Percentiles rank a stretch among this genome's conserved stretches.
Evolutionary conservation across 2,329 filamentous ascomycete species (phyloP).

Genomic region (Pseudogymnoascus sp.): DNA sequence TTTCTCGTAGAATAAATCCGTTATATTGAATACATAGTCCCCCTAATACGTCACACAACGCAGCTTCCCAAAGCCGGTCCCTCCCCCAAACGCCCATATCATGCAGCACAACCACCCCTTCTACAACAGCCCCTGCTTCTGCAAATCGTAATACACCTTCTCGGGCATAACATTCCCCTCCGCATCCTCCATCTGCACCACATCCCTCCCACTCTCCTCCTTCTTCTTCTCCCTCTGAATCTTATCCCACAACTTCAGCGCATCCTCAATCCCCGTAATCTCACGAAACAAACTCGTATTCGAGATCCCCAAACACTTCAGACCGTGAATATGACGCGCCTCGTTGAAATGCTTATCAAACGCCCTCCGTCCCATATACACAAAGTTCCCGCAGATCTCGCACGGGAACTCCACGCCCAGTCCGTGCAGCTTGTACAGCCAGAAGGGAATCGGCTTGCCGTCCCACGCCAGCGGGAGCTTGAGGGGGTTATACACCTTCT

Average conservation of each 20-base stretch:
- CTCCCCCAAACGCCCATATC: neutral
- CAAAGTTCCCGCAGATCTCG: slow-evolving; percentile 95
- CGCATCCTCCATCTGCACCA: slow-evolving; percentile 97
- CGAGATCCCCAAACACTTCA: slow-evolving; percentile 89
- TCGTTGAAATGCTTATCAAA: slow-evolving; percentile 99
- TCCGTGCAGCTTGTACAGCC: slow-evolving; percentile 95
- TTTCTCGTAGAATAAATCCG: neutral
- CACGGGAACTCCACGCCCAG: slow-evolving; percentile 91
- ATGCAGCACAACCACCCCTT: neutral
- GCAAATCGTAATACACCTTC: slow-evolving; percentile 92
- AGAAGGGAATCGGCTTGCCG: slow-evolving; percentile 97
- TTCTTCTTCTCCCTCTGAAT: slow-evolving; percentile 78
- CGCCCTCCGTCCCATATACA: slow-evolving; percentile 94
- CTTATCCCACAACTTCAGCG: slow-evolving; percentile 83
- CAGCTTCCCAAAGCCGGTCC: neutral
- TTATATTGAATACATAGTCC: neutral
- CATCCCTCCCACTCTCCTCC: slow-evolving; percentile 57
- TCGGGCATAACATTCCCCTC: slow-evolving; percentile 99
- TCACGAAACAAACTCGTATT: slow-evolving; percentile 88
- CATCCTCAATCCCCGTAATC: slow-evolving; percentile 87
- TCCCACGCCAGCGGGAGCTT: slow-evolving; percentile 97
- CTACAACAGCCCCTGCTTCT: slow-evolving; percentile 78
- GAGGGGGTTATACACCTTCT: slow-evolving; percentile 92
- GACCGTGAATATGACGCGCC: slow-evolving; percentile 80
- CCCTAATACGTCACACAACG: neutral